Percentiles rank a stretch among this genome's conserved stretches.
phyloP scores from a whole-genome alignment of 768 basidiomycete genomes.

The Trametes meyenii region DNA sequence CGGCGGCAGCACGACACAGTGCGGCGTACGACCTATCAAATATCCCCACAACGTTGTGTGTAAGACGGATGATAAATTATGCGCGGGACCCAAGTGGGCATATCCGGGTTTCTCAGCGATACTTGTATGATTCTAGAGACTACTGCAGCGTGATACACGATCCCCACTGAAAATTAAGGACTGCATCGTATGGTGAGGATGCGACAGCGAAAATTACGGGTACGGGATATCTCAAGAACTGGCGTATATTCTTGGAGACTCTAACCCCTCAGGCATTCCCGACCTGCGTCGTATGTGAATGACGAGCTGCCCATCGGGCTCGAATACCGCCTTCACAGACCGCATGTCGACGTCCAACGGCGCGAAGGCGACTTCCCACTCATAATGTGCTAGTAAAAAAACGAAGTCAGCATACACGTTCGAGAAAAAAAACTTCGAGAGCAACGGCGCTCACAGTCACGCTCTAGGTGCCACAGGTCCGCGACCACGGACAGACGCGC shows the following conservation, averaged over 20 bases:
- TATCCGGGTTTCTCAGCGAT: too few relatives aligned
- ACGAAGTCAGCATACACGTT: background rate
- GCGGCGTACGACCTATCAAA: too few relatives aligned
- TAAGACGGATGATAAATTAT: too few relatives aligned
- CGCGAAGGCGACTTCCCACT: slow-evolving; percentile 61
- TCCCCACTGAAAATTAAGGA: too few relatives aligned
- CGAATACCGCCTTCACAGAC: slow-evolving; percentile 53
- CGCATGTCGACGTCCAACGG: slow-evolving; percentile 58
- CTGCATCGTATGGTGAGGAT: background rate
- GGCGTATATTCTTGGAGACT: slow-evolving; percentile 4
- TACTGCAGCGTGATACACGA: background rate
- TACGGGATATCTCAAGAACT: background rate
- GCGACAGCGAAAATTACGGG: background rate
- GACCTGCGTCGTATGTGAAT: slow-evolving; percentile 21
- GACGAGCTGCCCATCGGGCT: slow-evolving; percentile 14
- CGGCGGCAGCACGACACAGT: too few relatives aligned
- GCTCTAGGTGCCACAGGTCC: slow-evolving; percentile 64
- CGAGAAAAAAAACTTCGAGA: background rate
- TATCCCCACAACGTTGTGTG: too few relatives aligned
- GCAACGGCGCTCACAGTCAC: slow-evolving; percentile 51
- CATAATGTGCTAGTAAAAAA: slow-evolving; percentile 52
- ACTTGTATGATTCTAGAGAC: too few relatives aligned
- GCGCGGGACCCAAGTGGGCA: too few relatives aligned
- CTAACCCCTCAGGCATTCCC: background rate
- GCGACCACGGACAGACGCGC: slow-evolving; percentile 59